A percentile compares a stretch with the other conserved stretches of the same genome.
These are phyloP conservation scores for Populus hybrid DNA, from an alignment of 441 rosid genomes.

Conservation along the genomic window DNA sequence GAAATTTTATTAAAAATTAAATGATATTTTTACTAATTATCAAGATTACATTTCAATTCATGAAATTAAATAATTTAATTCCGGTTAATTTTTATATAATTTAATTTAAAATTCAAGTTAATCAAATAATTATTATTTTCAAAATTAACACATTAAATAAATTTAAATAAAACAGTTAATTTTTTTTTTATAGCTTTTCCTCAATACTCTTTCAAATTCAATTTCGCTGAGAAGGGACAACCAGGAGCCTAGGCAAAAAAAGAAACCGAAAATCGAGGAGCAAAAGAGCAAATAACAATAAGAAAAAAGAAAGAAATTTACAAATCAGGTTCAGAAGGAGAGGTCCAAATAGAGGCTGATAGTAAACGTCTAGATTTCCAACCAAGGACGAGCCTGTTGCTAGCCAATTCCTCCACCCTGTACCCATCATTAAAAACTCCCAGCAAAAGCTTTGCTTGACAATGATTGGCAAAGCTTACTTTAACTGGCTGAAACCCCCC, in stretches of 20 bases:
- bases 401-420: conserved; percentile 54
- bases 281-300: not conserved
- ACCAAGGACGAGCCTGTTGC: conserved; percentile 57
- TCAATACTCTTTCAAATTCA: too few species aligned
- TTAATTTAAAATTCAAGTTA: too few species aligned
- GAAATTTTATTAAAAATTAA: too few species aligned
- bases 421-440: conserved; percentile 76
- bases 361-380: conserved; percentile 81
- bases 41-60: too few species aligned
- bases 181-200: too few species aligned
- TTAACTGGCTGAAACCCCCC: conserved; percentile 41
- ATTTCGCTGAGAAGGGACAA: too few species aligned
- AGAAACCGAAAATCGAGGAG: not conserved
- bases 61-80: too few species aligned
- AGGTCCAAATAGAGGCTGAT: conserved; percentile 73
- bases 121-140: too few species aligned
- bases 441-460: conserved; percentile 73
- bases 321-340: conserved; percentile 30
- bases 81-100: too few species aligned
- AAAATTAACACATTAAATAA: too few species aligned
- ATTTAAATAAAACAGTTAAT: too few species aligned
- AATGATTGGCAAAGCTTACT: conserved; percentile 68
- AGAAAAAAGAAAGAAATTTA: conserved; percentile 7
- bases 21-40: too few species aligned
- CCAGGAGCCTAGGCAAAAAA: not conserved